These are phyloP conservation scores for Strobilomyces confusus DNA, from an alignment of 768 basidiomycete species.

Conservation along the genomic window DNA sequence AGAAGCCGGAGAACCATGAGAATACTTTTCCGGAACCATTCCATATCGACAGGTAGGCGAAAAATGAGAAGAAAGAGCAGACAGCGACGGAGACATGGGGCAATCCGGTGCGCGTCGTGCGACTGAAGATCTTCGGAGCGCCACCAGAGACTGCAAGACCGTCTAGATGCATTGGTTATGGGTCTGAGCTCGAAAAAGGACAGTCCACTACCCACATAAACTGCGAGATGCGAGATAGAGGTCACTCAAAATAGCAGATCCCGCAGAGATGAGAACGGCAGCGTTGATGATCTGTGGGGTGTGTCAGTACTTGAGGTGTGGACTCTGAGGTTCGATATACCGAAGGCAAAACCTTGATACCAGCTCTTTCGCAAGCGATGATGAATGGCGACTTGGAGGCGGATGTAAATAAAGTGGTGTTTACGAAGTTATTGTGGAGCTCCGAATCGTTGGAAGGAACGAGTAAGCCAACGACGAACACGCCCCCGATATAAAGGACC, in stretches of 20 bases:
- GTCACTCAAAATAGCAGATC: no score
- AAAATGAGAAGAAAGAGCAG: constrained; percentile 30
- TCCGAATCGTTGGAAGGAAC: no score
- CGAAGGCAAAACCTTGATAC: no score
- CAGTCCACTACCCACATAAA: not conserved
- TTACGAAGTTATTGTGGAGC: no score
- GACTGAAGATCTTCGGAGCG: constrained; percentile 37
- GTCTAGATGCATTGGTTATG: constrained; percentile 31
- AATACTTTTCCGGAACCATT: constrained; percentile 37
- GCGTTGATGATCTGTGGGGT: not conserved
- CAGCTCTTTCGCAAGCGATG: no score
- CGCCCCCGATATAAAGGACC: no score
- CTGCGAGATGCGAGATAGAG: constrained; percentile 3
- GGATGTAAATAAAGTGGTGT: no score
- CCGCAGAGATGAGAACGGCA: not conserved
- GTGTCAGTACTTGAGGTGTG: no score
- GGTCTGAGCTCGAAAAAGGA: no score
- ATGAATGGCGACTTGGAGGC: no score
- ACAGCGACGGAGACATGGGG: constrained; percentile 28
- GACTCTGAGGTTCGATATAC: no score
- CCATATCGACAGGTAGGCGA: constrained; percentile 39
- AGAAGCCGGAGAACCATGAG: constrained; percentile 36
- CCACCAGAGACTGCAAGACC: constrained; percentile 50
- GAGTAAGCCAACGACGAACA: no score
- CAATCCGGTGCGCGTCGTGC: constrained; percentile 6